Conservation (phyloP, 108 stramenopile species). For the Stephanodiscus minutulus region DNA sequence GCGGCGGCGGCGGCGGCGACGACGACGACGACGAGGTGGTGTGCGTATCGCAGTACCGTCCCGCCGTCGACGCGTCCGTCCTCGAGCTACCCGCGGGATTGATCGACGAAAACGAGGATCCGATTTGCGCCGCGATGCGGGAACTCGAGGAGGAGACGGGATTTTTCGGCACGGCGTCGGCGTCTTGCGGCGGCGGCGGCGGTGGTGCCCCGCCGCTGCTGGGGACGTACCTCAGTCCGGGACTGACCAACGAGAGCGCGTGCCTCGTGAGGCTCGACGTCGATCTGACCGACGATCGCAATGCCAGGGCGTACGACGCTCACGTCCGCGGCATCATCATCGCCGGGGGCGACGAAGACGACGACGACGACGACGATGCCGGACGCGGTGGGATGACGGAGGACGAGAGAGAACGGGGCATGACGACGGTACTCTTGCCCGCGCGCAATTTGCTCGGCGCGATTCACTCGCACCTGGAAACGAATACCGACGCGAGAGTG, state of each 20-base stretch:
- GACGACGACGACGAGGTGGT: conserved; percentile 20
- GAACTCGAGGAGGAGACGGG: conserved; percentile 80
- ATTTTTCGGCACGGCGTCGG: conserved; percentile 53
- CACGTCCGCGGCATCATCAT: too few species aligned
- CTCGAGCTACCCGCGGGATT: conserved; percentile 84
- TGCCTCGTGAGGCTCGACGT: conserved; percentile 60
- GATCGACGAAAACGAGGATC: conserved; percentile 66
- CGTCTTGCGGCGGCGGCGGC: too few species aligned
- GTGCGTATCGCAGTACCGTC: conserved; percentile 71
- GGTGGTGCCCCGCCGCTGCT: conserved; percentile 36
- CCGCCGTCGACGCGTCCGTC: conserved; percentile 59
- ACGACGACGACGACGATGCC: neutral
- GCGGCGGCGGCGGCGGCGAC: conserved; percentile 9
- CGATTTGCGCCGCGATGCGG: conserved; percentile 50
- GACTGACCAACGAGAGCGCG: conserved; percentile 66
- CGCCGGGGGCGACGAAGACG: too few species aligned
- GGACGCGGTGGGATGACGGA: conserved; percentile 23
- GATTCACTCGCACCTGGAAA: conserved; percentile 31
- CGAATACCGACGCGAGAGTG: conserved; percentile 36
- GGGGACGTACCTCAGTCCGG: conserved; percentile 64
- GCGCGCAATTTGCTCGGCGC: conserved; percentile 26
- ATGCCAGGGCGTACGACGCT: neutral
- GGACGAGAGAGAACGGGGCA: conserved; percentile 42
- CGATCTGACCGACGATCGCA: conserved; percentile 40
- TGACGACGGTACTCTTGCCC: conserved; percentile 47